phyloP scores from a whole-genome alignment of 202 grass and related monocot genomes.

The Zoysia matrella region DNA sequence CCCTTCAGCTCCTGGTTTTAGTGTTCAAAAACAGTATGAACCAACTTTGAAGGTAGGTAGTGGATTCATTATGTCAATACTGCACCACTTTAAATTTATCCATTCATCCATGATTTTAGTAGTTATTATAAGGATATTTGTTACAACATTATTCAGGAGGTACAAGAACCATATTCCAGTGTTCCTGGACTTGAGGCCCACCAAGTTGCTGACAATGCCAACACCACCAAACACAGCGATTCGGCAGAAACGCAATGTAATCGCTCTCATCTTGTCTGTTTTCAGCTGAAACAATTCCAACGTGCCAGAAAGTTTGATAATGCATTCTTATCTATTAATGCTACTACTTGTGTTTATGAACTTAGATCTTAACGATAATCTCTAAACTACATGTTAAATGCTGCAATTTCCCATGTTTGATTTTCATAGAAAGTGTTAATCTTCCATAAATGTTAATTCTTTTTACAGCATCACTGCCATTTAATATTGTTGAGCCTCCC shows the following conservation, averaged over 20 bases:
- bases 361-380: conserved; percentile 14
- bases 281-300: background rate
- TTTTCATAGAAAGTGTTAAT: conserved; percentile 20
- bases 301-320: conserved; percentile 23
- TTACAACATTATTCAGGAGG: conserved; percentile 38
- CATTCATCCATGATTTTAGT: conserved; percentile 6
- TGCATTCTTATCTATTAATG: conserved; percentile 15
- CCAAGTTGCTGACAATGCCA: conserved; percentile 30
- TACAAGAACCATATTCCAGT: conserved; percentile 23
- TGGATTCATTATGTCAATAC: conserved; percentile 19
- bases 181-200: conserved; percentile 13
- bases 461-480: conserved; percentile 39
- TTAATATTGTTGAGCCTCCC: background rate
- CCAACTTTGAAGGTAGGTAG: conserved; percentile 41
- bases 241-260: conserved; percentile 45
- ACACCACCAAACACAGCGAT: conserved; percentile 20
- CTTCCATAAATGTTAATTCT: conserved; percentile 11
- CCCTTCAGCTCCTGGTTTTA: conserved; percentile 28
- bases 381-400: background rate
- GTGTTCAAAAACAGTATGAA: conserved; percentile 17
- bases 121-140: background rate
- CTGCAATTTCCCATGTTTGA: background rate
- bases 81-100: background rate
- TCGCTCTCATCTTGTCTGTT: background rate
- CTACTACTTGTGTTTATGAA: conserved; percentile 2